Conservation (phyloP, 108 stramenopile genomes). For the Cyclostephanos tholiformis region DNA sequence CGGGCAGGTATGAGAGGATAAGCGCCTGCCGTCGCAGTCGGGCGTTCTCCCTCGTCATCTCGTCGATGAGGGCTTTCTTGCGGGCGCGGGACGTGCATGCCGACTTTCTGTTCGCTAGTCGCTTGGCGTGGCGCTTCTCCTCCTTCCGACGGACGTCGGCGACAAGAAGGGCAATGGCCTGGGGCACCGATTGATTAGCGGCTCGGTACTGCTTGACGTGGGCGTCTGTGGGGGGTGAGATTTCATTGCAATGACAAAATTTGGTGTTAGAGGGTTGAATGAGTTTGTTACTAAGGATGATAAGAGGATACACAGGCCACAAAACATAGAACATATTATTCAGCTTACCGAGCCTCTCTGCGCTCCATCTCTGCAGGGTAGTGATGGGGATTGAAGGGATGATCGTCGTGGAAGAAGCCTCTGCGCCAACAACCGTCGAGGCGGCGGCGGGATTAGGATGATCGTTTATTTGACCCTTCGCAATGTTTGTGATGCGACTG, state of each 20-base stretch:
- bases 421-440: too few species aligned
- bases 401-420: neutral
- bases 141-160: constrained; percentile 73
- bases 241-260: neutral
- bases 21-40: constrained; percentile 70
- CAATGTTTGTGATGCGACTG: neutral
- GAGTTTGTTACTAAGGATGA: neutral
- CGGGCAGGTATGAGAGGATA: constrained; percentile 80
- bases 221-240: constrained; percentile 40
- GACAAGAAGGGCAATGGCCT: constrained; percentile 63
- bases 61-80: constrained; percentile 89
- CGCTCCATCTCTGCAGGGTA: constrained; percentile 15
- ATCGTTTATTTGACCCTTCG: neutral
- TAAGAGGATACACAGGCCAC: neutral
- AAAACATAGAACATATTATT: neutral
- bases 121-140: constrained; percentile 81
- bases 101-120: constrained; percentile 88
- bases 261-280: neutral
- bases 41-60: constrained; percentile 81
- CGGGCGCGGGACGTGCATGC: constrained; percentile 88
- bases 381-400: neutral
- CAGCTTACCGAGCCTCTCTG: constrained; percentile 6
- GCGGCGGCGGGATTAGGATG: neutral
- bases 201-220: constrained; percentile 64
- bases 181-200: constrained; percentile 69